These are phyloP conservation scores for Ilyonectria destructans DNA, from an alignment of 2,329 filamentous ascomycete species.

Conservation along the genomic window DNA sequence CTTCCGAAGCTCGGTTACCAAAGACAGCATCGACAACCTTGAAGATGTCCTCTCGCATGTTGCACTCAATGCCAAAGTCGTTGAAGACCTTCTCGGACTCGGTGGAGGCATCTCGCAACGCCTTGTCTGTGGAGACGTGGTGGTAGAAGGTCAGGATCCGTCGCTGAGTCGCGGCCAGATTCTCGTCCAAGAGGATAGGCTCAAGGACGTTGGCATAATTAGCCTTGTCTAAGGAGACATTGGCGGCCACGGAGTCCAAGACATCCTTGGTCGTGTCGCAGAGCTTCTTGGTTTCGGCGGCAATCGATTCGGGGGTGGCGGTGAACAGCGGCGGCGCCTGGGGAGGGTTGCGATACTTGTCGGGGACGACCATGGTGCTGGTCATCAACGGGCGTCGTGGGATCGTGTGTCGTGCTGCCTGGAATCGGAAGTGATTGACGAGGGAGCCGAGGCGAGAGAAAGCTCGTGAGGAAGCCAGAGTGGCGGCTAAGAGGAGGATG, in stretches of 20 bases:
- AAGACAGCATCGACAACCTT: slow-evolving; percentile 74
- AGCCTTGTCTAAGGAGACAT: slow-evolving; percentile 68
- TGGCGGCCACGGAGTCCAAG: slow-evolving; percentile 78
- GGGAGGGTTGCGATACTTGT: slow-evolving; percentile 81
- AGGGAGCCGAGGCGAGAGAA: slow-evolving; percentile 72
- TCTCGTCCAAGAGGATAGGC: slow-evolving; percentile 83
- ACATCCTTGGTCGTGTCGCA: slow-evolving; percentile 75
- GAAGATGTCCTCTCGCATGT: slow-evolving; percentile 89
- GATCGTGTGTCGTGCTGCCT: slow-evolving; percentile 50
- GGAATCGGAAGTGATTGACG: slow-evolving; percentile 69
- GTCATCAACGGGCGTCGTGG: slow-evolving; percentile 60
- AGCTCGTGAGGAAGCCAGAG: slow-evolving; percentile 77
- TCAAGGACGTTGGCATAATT: slow-evolving; percentile 71
- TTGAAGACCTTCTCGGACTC: slow-evolving; percentile 84
- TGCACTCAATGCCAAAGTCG: slow-evolving; percentile 83
- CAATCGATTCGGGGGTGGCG: slow-evolving; percentile 79
- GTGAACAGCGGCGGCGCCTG: slow-evolving; percentile 86
- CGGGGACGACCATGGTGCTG: slow-evolving; percentile 74
- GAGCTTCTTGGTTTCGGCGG: slow-evolving; percentile 77
- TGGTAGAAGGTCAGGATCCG: slow-evolving; percentile 87
- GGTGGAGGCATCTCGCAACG: slow-evolving; percentile 81
- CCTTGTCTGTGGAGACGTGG: slow-evolving; percentile 79
- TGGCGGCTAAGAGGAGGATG: slow-evolving; percentile 73
- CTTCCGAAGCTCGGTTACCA: slow-evolving; percentile 65
- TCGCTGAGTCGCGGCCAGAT: slow-evolving; percentile 71